Evolutionary conservation across 2,329 filamentous ascomycete genomes (phyloP), one percentile per base, ranked within the genome.

Genomic region (Dothistroma septosporum): DNA sequence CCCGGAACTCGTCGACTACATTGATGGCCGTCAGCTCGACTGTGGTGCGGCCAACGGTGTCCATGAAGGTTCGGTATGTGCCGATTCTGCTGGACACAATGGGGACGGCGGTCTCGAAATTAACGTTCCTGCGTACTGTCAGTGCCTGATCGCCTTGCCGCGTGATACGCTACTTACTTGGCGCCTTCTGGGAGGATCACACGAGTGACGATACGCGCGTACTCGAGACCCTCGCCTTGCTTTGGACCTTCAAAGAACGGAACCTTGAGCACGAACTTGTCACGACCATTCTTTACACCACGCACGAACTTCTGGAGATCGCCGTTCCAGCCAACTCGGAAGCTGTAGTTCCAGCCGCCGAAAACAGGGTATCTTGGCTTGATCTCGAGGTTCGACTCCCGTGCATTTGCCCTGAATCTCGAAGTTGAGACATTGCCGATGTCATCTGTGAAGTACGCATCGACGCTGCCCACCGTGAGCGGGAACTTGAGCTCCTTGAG

Each of bases 381-480:
- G 64, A 97, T 82, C 76, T 97, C 92, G 31, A 99, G 83, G 47
- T 88, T 79, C n/a, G 90, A 88, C 52, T 76, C 74, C 14, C 70
- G 63, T 47, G 83, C 85, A 74, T 85, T 90, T 67, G 82, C 86
- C 64, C 92, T 85, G 83, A 96, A 99, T 64, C 85, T 85, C 59
- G 92, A 96, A 0, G 94, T 99, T 31, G 92, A 96, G 32, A 99
- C 92, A 73, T 99, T 99, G 68, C 94, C 94, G 72, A 99, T 96
- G 69, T 91, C 90, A 74, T 99, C 94, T 55, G 88, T 92, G 77
- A 94, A 99, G 82, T 99, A 99, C 5, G 93, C 85, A 72, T 97
- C 91, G 58, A 86, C 83, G 64, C 90, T 92, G 65, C 93, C 92
- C 16, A 87, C 82, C 56, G 84, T 85, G 56, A 99, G 85, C 14